Base-by-base conservation (phyloP, 2,329 filamentous ascomycete species). In the Penicillium crustosum region DNA sequence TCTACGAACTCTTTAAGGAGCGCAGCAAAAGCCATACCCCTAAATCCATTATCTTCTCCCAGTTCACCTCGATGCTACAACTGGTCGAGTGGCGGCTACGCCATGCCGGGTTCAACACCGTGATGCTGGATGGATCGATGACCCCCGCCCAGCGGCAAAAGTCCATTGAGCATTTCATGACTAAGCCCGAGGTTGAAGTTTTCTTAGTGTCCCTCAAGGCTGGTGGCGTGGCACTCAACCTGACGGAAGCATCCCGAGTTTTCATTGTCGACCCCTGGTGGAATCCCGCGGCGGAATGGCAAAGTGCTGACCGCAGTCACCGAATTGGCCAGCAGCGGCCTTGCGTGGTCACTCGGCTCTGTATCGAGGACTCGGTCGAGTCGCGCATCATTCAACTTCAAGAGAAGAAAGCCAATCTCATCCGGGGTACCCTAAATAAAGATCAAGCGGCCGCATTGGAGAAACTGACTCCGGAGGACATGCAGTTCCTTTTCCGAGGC, bases 271-370 rank as follows among this genome's bases (percentile, higher is more conserved):
- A 99, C 69, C 94, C 94, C 82, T 97, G 94, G 94, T 99, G 94
- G 94, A 97, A 97, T 67, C 94, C 94, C n/a, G 93, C 93, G n/a
- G 93, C 93, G 0, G 94, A 99, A 78, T 99, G 94, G 94, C 94
- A 99, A 77, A 94, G 90, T 61, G 94, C 94, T 3, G 94, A 99
- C 73, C 85, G 90, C 63, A 92, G 89, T 70, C 94, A 97, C 77
- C 92, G 94, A 55, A 99, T 97, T 66, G 94, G 94, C 33, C 94
- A 99, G 79, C 90, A 88, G 47, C 89, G 94, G 8, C 93, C 93
- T 29, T 97, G 94, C 73, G 91, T 91, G 36, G 96, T 99, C 67
- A 97, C 93, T 1, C 87, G 94, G 29, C 85, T 99, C 12, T 95
- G 92, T 71, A 97, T 99, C 61, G 93, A 99, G 73, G 94, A 99